phyloP scores from a whole-genome alignment of 2,329 filamentous ascomycete species.

The Sporothrix globosa region DNA sequence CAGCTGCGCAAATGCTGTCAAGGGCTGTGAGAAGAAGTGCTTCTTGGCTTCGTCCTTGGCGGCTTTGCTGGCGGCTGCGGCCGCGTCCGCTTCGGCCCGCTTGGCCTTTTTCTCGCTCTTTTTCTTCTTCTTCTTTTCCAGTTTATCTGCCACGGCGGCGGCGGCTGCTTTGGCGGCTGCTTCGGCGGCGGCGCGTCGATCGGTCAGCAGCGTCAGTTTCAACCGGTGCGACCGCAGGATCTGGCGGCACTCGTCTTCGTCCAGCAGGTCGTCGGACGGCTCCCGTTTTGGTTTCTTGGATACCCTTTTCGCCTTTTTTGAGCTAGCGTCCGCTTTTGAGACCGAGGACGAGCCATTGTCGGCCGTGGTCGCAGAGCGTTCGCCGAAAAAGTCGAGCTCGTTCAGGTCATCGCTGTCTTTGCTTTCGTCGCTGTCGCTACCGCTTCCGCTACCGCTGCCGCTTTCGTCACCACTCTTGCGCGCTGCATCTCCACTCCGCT shows the following conservation, averaged over 20 bases:
- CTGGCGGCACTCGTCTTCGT: slow-evolving; percentile 72
- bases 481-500: slow-evolving; percentile 39
- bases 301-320: slow-evolving; percentile 45
- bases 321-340: slow-evolving; percentile 36
- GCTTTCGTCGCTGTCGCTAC: slow-evolving; percentile 41
- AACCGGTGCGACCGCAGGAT: slow-evolving; percentile 79
- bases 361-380: slow-evolving; percentile 45
- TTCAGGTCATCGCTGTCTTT: slow-evolving; percentile 47
- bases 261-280: slow-evolving; percentile 49
- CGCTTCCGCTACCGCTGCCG: slow-evolving; percentile 5
- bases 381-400: slow-evolving; percentile 64
- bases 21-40: slow-evolving; percentile 75
- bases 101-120: slow-evolving; percentile 52
- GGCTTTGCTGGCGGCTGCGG: slow-evolving; percentile 47
- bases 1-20: slow-evolving; percentile 76
- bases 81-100: slow-evolving; percentile 50
- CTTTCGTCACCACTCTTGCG: slow-evolving; percentile 37
- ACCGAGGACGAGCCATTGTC: slow-evolving; percentile 18
- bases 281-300: slow-evolving; percentile 37
- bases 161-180: slow-evolving; percentile 25
- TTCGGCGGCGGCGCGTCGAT: slow-evolving; percentile 49
- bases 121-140: slow-evolving; percentile 44
- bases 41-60: slow-evolving; percentile 57
- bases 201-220: slow-evolving; percentile 76
- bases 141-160: slow-evolving; percentile 11